Evolutionary conservation across 306 rosid species (phyloP).

Genomic region (Amphicarpaea edgeworthii): DNA sequence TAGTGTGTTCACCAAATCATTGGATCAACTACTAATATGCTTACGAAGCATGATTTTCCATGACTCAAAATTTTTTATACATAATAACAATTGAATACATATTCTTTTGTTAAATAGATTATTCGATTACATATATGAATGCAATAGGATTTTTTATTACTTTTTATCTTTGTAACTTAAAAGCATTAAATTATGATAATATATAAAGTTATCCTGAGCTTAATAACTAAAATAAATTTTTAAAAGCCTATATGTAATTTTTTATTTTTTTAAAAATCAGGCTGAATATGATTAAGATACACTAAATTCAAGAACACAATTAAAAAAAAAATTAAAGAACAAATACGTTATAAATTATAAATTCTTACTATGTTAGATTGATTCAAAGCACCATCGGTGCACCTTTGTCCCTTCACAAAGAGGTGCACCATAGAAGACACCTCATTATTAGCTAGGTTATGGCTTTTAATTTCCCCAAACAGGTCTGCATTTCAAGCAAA

Average conservation of each 20-base stretch:
- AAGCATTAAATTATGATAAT: too few relatives aligned
- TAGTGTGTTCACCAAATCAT: too few relatives aligned
- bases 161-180: too few relatives aligned
- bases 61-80: too few relatives aligned
- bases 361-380: background rate
- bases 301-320: background rate
- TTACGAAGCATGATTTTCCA: too few relatives aligned
- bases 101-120: too few relatives aligned
- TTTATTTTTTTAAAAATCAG: too few relatives aligned
- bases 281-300: background rate
- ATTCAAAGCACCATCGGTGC: background rate
- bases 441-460: background rate
- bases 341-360: background rate
- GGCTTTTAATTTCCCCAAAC: background rate
- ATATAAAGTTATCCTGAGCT: too few relatives aligned
- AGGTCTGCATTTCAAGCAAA: background rate
- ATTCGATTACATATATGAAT: too few relatives aligned
- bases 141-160: too few relatives aligned
- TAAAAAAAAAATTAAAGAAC: background rate
- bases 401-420: background rate
- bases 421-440: background rate
- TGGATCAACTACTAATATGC: too few relatives aligned
- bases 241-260: background rate
- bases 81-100: too few relatives aligned
- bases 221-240: background rate